These are phyloP conservation scores for Mortierella sp. DNA, from an alignment of 371 early-diverging fungal genomes.

Conservation along the genomic window DNA sequence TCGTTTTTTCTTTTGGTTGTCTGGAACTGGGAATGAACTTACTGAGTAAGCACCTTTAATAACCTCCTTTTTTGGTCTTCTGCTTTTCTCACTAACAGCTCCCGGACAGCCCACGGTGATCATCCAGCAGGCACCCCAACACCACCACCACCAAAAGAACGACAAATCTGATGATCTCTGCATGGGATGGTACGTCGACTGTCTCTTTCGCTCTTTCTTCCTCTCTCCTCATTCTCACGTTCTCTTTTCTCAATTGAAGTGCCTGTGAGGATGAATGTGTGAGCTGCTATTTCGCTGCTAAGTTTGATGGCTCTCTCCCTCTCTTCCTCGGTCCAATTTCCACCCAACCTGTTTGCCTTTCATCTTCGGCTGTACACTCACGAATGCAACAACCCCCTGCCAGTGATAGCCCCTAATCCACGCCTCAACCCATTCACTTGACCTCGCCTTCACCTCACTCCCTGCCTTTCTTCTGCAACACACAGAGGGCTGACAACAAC, in stretches of 20 bases:
- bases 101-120: constrained; percentile 39
- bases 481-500: not conserved
- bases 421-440: not conserved
- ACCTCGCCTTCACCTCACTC: not conserved
- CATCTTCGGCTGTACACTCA: not conserved
- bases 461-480: not conserved
- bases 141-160: constrained; percentile 22
- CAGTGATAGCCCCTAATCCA: not conserved
- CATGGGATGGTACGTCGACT: constrained; percentile 46
- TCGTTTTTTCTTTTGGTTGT: not conserved
- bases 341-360: not conserved
- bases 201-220: not conserved
- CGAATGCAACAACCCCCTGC: not conserved
- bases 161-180: constrained; percentile 37
- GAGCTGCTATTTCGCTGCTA: not conserved
- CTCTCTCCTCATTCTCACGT: not conserved
- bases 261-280: not conserved
- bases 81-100: constrained; percentile 13
- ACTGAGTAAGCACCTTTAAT: not conserved
- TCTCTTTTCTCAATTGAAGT: not conserved
- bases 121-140: constrained; percentile 26
- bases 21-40: constrained; percentile 11
- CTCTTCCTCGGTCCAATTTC: not conserved
- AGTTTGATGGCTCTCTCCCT: not conserved
- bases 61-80: not conserved